Conservation (phyloP, 2,329 filamentous ascomycete species). For the Cladosporium sp. region DNA sequence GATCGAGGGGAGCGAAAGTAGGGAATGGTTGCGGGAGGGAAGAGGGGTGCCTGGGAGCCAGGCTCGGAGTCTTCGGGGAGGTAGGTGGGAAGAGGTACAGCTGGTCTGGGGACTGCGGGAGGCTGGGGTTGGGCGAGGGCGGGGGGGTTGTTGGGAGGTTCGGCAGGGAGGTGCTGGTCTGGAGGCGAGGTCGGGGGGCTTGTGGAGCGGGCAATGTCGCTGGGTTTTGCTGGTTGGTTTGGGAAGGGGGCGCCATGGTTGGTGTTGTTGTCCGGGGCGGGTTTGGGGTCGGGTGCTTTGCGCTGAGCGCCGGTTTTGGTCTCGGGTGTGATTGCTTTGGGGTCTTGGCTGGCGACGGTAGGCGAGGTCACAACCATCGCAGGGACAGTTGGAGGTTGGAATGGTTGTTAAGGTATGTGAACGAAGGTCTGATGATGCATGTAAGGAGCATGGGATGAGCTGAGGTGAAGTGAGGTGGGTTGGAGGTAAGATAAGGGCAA, state of each 20-base stretch:
- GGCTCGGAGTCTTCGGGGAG: not conserved
- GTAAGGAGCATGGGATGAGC: too few species aligned
- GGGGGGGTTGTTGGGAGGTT: not conserved
- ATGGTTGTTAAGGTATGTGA: too few species aligned
- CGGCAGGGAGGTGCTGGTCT: not conserved
- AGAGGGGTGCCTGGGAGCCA: not conserved
- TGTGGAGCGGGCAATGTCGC: not conserved
- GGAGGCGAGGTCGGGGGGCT: not conserved
- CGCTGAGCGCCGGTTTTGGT: conserved; percentile 2
- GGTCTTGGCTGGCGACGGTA: conserved; percentile 4
- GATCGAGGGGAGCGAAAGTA: not conserved
- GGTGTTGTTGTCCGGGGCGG: not conserved
- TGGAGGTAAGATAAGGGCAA: too few species aligned
- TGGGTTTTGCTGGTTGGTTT: not conserved
- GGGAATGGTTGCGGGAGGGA: not conserved
- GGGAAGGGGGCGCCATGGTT: not conserved
- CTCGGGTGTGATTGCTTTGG: not conserved
- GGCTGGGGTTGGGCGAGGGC: not conserved
- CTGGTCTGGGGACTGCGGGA: not conserved
- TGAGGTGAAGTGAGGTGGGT: too few species aligned
- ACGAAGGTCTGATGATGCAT: too few species aligned
- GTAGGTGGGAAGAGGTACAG: too few species aligned
- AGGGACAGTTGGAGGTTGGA: not conserved
- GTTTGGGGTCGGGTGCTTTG: not conserved
- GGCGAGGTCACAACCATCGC: conserved; percentile 6